Base-by-base conservation (phyloP, 768 basidiomycete genomes). In the Trametes coccinea region DNA sequence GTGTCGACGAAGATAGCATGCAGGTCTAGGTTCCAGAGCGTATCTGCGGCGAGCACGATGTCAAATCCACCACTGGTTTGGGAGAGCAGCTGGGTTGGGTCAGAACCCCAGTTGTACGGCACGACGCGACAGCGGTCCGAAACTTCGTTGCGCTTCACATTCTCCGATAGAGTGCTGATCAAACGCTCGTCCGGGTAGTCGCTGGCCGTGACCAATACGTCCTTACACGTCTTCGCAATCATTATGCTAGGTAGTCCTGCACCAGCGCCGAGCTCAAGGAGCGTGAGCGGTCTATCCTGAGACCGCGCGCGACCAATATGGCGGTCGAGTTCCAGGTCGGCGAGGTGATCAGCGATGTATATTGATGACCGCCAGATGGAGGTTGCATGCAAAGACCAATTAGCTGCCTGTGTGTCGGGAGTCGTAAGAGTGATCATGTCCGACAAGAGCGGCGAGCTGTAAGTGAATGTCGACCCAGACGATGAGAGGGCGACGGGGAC, bases 341-440 rank as follows among this genome's bases (percentile, higher is more conserved):
- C 72, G 34, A 91, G 57, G 63, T 90, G 84, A 70, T 90, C 84
- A 48, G 87, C 86, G 46, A 91, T 72, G 74, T 84, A 89, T 45
- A 83, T 72, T 14, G 90, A 83, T 5, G 90, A 80, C 5, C 79
- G 74, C 91, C 89, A 93, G 68, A 92, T 84, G 14, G 88, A 87
- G 27, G 88, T 86, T 1, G 90, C 91, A 60, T 93, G 90, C 2
- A 92, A 72, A 1, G 82, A 78, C 90, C 90, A 92, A 67, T 92
- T 90, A 16, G 79, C 76, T 22, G 86, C 75, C 10, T 80, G 75
- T 10, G 89, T 87, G 68, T 91, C 87, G 10, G 90, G 89, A 2
- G 82, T 86, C 13, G 71, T 69, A 45, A 90, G 73, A 0, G 77
- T 75, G 52, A 90, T 78, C 29, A 65, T n/a, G 45, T 40, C 2